Evolutionary conservation across 2,329 filamentous ascomycete genomes (phyloP), one percentile per base, ranked within the genome.

Genomic region (Plenodomus lindquistii): DNA sequence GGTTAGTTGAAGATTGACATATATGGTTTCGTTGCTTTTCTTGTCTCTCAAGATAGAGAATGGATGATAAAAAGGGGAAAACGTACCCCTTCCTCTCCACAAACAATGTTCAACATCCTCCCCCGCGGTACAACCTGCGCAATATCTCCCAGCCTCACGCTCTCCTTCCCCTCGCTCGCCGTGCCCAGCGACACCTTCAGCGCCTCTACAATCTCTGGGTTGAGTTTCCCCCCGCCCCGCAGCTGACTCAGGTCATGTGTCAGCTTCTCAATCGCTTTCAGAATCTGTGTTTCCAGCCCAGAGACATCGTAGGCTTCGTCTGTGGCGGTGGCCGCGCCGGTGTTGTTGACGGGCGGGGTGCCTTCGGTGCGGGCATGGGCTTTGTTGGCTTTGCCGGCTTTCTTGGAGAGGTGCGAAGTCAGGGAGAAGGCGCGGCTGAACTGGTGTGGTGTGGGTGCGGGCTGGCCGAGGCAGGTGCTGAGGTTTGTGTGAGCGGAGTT

Each of bases 51-150:
- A n/a, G 31, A 35, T 7, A 15, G 29, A 21, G 18, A 7, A 7
- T 34, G 7, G 40, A 11, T 11, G 34, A 36, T 11, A 37, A 37
- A 37, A 3, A 16, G 1, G 18, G 7, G 31, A 16, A 6, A 55
- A 75, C 79, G 60, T 66, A 87, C 85, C 50, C 83, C 81, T 60
- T 83, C 80, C 62, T 89, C 86, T 13, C 84, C 81, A 34, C 82
- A 83, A 18, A 87, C 67, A n/a, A 89, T 75, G 49, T 82, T 80
- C 22, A 88, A 68, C 58, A 77, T 78, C 46, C 85, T 72, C 10
- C 85, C 85, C 60, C 85, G 85, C 0, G 84, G 83, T 34, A 88
- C 75, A 15, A 89, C 83, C 63, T 87, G 85, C 2, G 85, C 86
- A 47, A 89, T 63, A 63, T 88, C 85, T 9, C 80, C 78, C 42